phyloP scores from a whole-genome alignment of 179 eudicot species.

The Corrigiola litoralis region DNA sequence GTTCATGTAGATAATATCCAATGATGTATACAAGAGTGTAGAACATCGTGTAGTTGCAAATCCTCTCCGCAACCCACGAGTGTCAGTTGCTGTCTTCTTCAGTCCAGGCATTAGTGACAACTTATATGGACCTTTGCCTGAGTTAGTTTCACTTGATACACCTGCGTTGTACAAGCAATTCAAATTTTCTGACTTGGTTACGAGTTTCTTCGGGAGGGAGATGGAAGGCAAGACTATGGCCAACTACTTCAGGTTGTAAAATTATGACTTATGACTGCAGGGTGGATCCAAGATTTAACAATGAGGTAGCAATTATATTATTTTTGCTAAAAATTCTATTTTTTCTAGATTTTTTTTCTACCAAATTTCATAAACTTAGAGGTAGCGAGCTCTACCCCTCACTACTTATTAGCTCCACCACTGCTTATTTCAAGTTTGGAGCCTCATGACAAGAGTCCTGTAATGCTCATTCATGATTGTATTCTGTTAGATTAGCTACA shows the following conservation, averaged over 20 bases:
- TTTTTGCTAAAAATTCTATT: too few species aligned
- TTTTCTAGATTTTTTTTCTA: too few species aligned
- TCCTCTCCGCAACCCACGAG: conserved; percentile 38
- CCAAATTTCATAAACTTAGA: too few species aligned
- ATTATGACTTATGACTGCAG: too few species aligned
- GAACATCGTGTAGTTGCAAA: conserved; percentile 72
- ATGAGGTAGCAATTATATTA: too few species aligned
- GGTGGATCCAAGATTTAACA: too few species aligned
- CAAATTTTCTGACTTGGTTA: conserved; percentile 33
- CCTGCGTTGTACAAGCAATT: conserved; percentile 45
- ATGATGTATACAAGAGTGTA: conserved; percentile 60
- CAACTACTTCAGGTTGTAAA: conserved; percentile 33
- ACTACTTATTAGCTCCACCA: too few species aligned
- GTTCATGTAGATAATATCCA: conserved; percentile 62
- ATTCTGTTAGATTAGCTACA: too few species aligned
- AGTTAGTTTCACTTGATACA: conserved; percentile 41
- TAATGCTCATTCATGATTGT: too few species aligned
- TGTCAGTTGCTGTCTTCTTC: conserved; percentile 50
- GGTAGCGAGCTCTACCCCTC: too few species aligned
- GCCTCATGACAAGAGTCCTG: too few species aligned
- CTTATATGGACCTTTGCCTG: conserved; percentile 55
- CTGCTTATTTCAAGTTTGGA: too few species aligned
- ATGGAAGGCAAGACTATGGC: conserved; percentile 52
- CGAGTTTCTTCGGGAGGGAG: conserved; percentile 51
- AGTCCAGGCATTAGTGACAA: conserved; percentile 44